phyloP scores from a whole-genome alignment of 1,139 yeast species.

The Pichia sp. region DNA sequence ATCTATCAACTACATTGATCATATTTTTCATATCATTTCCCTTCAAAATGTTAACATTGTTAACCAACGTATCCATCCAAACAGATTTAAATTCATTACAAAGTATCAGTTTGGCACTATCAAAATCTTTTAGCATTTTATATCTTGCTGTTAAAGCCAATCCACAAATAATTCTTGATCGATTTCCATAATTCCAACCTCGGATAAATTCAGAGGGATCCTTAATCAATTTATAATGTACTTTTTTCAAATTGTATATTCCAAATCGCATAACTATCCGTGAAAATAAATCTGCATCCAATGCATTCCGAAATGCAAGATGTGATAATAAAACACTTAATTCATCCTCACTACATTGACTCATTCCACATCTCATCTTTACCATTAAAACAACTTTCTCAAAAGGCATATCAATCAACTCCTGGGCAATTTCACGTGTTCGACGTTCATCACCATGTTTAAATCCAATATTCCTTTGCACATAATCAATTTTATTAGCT shows the following conservation, averaged over 20 bases:
- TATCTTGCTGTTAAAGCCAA: slow-evolving; percentile 23
- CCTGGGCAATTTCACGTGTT: slow-evolving; percentile 3
- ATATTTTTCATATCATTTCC: slow-evolving; percentile 21
- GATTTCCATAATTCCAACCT: slow-evolving; percentile 7
- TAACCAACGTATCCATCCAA: slow-evolving; percentile 22
- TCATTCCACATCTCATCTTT: not conserved
- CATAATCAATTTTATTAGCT: slow-evolving; percentile 6
- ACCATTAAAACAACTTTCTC: slow-evolving; percentile 4
- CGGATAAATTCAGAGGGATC: slow-evolving; percentile 13
- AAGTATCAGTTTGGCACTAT: slow-evolving; percentile 15
- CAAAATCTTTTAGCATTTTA: slow-evolving; percentile 18
- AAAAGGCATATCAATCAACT: slow-evolving; percentile 10
- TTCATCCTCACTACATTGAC: slow-evolving; percentile 7
- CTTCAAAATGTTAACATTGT: slow-evolving; percentile 7
- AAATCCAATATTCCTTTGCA: slow-evolving; percentile 12
- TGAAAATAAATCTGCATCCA: slow-evolving; percentile 15
- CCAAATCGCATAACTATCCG: slow-evolving; percentile 19
- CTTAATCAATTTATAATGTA: slow-evolving; percentile 13
- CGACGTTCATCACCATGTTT: not conserved
- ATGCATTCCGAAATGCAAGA: slow-evolving; percentile 17
- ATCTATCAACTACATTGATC: slow-evolving; percentile 16
- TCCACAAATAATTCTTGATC: slow-evolving; percentile 16
- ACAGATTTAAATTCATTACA: slow-evolving; percentile 11
- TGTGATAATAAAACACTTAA: slow-evolving; percentile 18
- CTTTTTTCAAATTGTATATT: slow-evolving; percentile 11